Conservation (phyloP, 176 grass and related monocot species). For the Luzula sylvatica region DNA sequence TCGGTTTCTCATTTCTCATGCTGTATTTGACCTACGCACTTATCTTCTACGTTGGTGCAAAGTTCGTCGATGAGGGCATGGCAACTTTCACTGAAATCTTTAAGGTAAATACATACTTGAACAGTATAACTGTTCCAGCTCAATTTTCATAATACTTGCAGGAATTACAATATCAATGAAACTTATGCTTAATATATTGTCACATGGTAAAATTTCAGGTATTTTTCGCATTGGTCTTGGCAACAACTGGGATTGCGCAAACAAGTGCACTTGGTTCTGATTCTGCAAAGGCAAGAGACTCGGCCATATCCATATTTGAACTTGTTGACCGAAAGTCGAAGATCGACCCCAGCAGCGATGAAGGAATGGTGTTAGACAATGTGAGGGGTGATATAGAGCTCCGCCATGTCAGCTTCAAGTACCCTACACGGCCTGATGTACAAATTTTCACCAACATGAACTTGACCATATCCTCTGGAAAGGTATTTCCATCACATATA, state of each 20-base stretch:
- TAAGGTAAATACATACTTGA: constrained; percentile 33
- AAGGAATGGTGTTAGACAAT: constrained; percentile 35
- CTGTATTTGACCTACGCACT: constrained; percentile 53
- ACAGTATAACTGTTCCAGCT: neutral
- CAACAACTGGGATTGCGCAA: constrained; percentile 55
- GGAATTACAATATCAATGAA: constrained; percentile 1
- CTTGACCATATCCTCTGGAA: constrained; percentile 47
- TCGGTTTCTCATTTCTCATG: constrained; percentile 66
- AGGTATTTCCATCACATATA: constrained; percentile 48
- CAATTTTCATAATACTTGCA: neutral
- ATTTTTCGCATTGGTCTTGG: constrained; percentile 57
- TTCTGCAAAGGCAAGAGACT: constrained; percentile 60
- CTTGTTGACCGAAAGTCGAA: constrained; percentile 59
- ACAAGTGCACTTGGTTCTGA: constrained; percentile 65
- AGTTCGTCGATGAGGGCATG: constrained; percentile 36
- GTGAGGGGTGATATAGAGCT: constrained; percentile 65
- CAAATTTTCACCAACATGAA: constrained; percentile 57
- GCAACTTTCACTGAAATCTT: constrained; percentile 47
- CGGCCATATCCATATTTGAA: constrained; percentile 57
- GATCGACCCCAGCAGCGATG: constrained; percentile 42
- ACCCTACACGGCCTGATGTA: constrained; percentile 53
- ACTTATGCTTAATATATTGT: neutral
- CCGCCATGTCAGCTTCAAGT: constrained; percentile 57
- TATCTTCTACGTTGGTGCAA: constrained; percentile 67
- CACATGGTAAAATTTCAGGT: constrained; percentile 30